Base-by-base conservation (phyloP, 148 eudicot species). In the Camellia japonica region DNA sequence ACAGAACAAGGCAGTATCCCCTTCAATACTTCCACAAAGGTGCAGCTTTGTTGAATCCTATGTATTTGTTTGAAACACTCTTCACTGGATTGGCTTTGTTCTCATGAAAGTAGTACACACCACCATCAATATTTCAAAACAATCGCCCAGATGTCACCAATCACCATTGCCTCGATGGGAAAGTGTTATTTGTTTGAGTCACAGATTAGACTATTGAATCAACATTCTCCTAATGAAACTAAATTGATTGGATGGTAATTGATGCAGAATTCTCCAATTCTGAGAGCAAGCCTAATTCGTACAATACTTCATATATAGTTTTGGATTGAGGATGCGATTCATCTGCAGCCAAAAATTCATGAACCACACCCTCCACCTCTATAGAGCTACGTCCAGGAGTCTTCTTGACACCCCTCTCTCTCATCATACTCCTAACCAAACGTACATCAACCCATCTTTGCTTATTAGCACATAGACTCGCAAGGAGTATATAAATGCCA, bases 311-410 rank as follows among this genome's bases (percentile, higher is more conserved):
- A 79, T 92, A 83, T 82, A 90, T 85, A 20, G 76, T 84, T 77
- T 85, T 77, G 6, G 93, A 87, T 47, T 71, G 83, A 72, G 91
- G 91, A 79, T 92, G 97, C 20, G 91, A 87, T 76, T 89, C 84
- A 81, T 92, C 91, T 59, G 89, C 90, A 49, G 81, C 93, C 64
- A 86, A 82, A 83, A 92, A 90, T 60, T 90, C 93, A 69, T 89
- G 91, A 65, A 81, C 86, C 79, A 83, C 62, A 62, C 93, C 93
- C 83, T 86, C 91, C 67, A 92, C 87, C 84, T 90, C 97, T 54
- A 92, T 87, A 23, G 74, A 85, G 83, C 97, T 92, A 78, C 88
- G 80, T n/a, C 97, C 97, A 7, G 87, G 92, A 62, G 83, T 90
- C 86, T 92, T 92, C 87, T 82, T 89, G 9, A 90, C 77, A 71